A percentile compares a stretch with the other conserved stretches of the same genome.
These are phyloP conservation scores for Aspergillus fumigatus DNA, from an alignment of 2,329 filamentous ascomycete species.

Conservation along the genomic window DNA sequence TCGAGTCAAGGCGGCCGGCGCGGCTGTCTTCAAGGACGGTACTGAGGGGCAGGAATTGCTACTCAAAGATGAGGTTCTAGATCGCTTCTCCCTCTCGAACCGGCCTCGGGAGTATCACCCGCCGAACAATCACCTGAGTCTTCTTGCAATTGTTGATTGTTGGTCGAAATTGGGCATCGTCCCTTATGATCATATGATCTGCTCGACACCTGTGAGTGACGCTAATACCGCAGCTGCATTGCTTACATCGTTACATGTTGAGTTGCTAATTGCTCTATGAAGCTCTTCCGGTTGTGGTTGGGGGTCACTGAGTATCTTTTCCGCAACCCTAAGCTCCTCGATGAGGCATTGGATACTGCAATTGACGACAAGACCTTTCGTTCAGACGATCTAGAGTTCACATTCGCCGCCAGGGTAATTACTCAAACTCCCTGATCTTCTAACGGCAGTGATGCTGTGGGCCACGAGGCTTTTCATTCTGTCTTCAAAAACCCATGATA, in stretches of 20 bases:
- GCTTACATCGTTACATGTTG: neutral
- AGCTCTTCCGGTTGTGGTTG: slow-evolving; percentile 90
- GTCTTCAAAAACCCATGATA: neutral
- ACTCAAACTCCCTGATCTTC: neutral
- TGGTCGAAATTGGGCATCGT: slow-evolving; percentile 93
- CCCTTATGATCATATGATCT: slow-evolving; percentile 99
- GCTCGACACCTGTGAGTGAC: slow-evolving; percentile 72
- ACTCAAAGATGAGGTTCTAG: slow-evolving; percentile 73
- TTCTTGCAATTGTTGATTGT: slow-evolving; percentile 96
- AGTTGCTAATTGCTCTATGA: slow-evolving; percentile 1
- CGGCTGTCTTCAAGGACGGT: slow-evolving; percentile 58
- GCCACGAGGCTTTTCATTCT: neutral
- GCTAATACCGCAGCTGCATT: neutral
- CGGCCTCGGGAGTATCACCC: slow-evolving; percentile 63
- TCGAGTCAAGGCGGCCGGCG: slow-evolving; percentile 75
- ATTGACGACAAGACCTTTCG: slow-evolving; percentile 87
- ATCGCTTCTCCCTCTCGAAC: slow-evolving; percentile 79
- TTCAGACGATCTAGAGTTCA: slow-evolving; percentile 95
- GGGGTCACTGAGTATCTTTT: slow-evolving; percentile 97
- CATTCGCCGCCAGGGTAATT: slow-evolving; percentile 76
- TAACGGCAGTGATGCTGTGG: neutral
- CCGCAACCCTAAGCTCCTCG: slow-evolving; percentile 71
- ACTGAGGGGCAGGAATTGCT: slow-evolving; percentile 61
- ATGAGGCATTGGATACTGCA: slow-evolving; percentile 79
- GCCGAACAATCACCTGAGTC: slow-evolving; percentile 82